A percentile compares a stretch with the other conserved stretches of the same genome.
These are phyloP conservation scores for Echeveria elegans DNA, from an alignment of 164 flowering plant genomes.

Conservation along the genomic window DNA sequence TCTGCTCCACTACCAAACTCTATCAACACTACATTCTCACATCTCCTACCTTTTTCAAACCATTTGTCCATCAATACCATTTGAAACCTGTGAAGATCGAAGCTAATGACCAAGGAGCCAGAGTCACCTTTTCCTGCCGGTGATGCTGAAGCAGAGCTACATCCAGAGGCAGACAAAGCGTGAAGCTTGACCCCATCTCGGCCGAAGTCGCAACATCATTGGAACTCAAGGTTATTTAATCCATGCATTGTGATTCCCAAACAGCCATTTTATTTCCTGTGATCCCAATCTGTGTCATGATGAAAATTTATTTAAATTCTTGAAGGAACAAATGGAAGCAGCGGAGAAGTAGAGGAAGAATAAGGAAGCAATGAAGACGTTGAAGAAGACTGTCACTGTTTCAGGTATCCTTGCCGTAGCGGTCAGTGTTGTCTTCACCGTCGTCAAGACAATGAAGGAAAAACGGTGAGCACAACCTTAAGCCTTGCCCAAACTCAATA, in stretches of 20 bases:
- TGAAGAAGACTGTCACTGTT: conserved; percentile 31
- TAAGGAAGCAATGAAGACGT: conserved; percentile 21
- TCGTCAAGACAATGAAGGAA: conserved; percentile 48
- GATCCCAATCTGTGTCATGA: too few relatives aligned
- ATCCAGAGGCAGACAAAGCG: conserved; percentile 21
- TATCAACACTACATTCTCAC: too few relatives aligned
- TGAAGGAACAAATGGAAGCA: conserved; percentile 18
- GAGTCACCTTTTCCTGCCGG: conserved; percentile 23
- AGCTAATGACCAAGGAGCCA: neutral
- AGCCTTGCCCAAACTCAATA: neutral
- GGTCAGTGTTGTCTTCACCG: conserved; percentile 41
- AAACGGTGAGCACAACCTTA: conserved; percentile 10
- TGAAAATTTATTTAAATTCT: too few relatives aligned
- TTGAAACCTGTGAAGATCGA: too few relatives aligned
- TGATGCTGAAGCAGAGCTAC: conserved; percentile 23
- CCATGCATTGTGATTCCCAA: too few relatives aligned
- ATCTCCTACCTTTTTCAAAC: neutral
- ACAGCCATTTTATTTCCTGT: too few relatives aligned
- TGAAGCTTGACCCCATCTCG: conserved; percentile 27
- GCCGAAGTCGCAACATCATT: conserved; percentile 25
- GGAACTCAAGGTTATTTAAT: conserved; percentile 19
- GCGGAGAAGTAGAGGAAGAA: conserved; percentile 13
- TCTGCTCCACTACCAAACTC: too few relatives aligned
- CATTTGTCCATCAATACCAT: too few relatives aligned
- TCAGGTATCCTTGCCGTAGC: conserved; percentile 46